Evolutionary conservation across 257 asterid genomes (phyloP), one percentile per base, ranked within the genome.

Genomic region (Solanum chilense): DNA sequence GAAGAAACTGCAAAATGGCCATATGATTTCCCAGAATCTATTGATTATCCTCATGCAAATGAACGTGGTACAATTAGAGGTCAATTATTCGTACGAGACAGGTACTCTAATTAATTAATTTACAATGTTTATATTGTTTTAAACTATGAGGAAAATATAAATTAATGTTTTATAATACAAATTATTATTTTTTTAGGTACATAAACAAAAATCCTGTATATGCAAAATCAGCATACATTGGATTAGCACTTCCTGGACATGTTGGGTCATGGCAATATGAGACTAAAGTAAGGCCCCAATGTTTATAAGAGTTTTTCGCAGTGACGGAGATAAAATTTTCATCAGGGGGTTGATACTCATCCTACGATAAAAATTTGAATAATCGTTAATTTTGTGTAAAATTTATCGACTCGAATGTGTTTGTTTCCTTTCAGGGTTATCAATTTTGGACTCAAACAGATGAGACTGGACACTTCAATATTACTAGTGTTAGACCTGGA

Each of bases 231-330:
- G 96, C 98, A 39, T 91, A 89, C 60, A 92, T 95, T 47, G 98
- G 98, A 62, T 82, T 95, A 85, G 97, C 95, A 56, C 83, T 87
- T 29, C 91, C 93, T 2, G 98, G 94, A 74, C 45, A 35, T 5
- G 89, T 82, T 37, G 96, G 98, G 3, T 91, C 98, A 35, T 95
- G 98, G 98, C 96, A 95, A 85, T 84, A 56, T 14, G 98, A 95
- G 89, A 92, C 87, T 88, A 95, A 94, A 94, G 97, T 95, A 66
- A 45, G 23, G 18, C 49, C 20, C 52, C 39, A 37, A 37, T 37
- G 7, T 37, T 37, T 37, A 37, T 37, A 37, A 37, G 39, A 37
- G 39, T 37, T 37, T 37, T 5, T 0, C 39, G 7, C 1, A 35
- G 10, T 16, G 42, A 4, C 25, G 25, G 4, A 33, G 4, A 33